phyloP scores from a whole-genome alignment of 1,284 basidiomycete species.

The Calocybe gambosa region DNA sequence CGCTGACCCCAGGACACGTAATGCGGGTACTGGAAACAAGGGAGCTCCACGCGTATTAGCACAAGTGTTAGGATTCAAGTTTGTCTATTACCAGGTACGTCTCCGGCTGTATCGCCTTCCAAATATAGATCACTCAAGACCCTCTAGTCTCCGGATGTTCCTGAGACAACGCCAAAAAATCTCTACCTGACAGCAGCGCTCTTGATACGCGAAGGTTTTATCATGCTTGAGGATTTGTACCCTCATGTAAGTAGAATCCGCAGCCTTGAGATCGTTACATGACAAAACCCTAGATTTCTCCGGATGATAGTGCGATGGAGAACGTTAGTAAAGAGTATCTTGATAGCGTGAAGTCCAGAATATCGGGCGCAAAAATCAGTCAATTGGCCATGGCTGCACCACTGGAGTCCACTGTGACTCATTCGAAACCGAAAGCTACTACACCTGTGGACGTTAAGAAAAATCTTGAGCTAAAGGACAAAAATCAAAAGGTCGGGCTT shows the following conservation, averaged over 20 bases:
- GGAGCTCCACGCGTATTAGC: constrained; percentile 65
- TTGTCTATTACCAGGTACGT: constrained; percentile 79
- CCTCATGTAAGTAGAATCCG: constrained; percentile 56
- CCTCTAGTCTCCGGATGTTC: constrained; percentile 46
- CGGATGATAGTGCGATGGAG: constrained; percentile 72
- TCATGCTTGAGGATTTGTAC: constrained; percentile 82
- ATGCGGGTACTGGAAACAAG: constrained; percentile 17
- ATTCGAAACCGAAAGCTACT: constrained; percentile 31
- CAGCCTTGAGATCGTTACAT: neutral
- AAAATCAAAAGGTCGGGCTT: constrained; percentile 82
- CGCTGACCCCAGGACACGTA: constrained; percentile 34
- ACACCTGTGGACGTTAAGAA: constrained; percentile 39
- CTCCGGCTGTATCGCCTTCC: constrained; percentile 1
- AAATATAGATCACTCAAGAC: constrained; percentile 15
- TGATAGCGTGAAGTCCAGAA: constrained; percentile 58
- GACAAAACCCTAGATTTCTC: constrained; percentile 50
- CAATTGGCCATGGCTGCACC: constrained; percentile 88
- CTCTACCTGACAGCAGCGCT: constrained; percentile 84
- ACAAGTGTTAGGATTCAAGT: constrained; percentile 96
- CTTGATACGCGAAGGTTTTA: constrained; percentile 83
- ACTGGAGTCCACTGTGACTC: constrained; percentile 51
- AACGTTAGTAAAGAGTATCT: constrained; percentile 64
- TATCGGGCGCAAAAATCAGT: constrained; percentile 66
- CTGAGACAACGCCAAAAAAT: constrained; percentile 61
- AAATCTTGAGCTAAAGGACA: constrained; percentile 42